A percentile compares a stretch with the other conserved stretches of the same genome.
These are phyloP conservation scores for Besnoitia besnoiti DNA, from an alignment of 169 alveolate genomes.

Conservation along the genomic window DNA sequence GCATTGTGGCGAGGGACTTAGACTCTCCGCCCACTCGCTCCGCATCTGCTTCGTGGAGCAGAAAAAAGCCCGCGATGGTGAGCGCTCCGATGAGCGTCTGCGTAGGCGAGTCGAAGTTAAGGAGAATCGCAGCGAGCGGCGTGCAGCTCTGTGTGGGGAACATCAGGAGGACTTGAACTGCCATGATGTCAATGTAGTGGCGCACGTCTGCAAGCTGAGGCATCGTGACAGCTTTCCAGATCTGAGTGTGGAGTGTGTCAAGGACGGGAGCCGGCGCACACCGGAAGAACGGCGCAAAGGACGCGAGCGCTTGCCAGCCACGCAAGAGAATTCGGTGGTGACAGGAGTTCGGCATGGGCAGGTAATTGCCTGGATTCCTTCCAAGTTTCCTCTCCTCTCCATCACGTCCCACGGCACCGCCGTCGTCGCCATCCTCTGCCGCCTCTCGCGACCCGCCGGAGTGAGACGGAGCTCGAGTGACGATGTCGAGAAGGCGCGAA, in stretches of 20 bases:
- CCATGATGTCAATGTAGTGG: slow-evolving; percentile 49
- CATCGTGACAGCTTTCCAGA: not conserved
- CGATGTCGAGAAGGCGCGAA: not conserved
- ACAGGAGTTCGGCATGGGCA: slow-evolving; percentile 60
- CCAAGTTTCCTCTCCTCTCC: no score
- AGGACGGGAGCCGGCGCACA: not conserved
- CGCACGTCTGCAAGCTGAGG: slow-evolving; percentile 56
- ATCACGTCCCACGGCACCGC: not conserved
- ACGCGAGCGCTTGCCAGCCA: slow-evolving; percentile 54
- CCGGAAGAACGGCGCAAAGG: not conserved
- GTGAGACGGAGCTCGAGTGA: not conserved
- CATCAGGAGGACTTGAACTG: slow-evolving; percentile 10
- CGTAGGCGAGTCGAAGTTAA: not conserved
- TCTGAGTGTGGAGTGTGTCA: not conserved
- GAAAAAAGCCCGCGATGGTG: slow-evolving; percentile 30
- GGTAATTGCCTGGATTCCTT: not conserved
- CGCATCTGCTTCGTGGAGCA: not conserved
- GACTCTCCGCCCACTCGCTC: not conserved
- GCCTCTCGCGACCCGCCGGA: not conserved
- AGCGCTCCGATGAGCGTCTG: slow-evolving; percentile 44
- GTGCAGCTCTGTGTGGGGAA: not conserved
- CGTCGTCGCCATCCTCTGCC: not conserved
- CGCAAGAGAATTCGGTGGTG: slow-evolving; percentile 47
- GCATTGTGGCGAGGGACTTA: no score
- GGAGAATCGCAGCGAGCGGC: not conserved